A percentile compares a stretch with the other conserved stretches of the same genome.
Evolutionary conservation across 108 stramenopile species (phyloP).

Genomic region (Skeletonema menzelii): DNA sequence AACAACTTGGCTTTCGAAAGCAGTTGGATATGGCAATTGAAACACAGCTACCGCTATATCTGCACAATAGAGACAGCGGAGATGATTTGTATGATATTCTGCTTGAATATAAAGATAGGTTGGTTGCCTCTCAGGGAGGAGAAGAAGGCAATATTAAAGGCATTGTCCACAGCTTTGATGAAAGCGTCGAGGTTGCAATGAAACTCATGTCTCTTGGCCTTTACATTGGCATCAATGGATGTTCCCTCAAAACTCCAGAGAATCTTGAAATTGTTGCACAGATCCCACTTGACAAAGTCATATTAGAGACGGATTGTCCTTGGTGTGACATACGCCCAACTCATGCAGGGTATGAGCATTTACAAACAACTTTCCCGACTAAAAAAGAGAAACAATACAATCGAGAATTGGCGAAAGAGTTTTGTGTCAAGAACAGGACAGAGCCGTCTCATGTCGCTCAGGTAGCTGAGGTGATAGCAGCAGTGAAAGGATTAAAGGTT

Average conservation of each 20-base stretch:
- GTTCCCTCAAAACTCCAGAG: conserved; percentile 90
- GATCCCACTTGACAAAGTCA: conserved; percentile 79
- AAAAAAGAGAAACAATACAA: conserved; percentile 82
- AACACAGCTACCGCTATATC: conserved; percentile 83
- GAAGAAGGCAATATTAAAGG: conserved; percentile 36
- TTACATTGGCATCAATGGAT: conserved; percentile 96
- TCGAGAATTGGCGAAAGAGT: conserved; percentile 41
- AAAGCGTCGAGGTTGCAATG: conserved; percentile 76
- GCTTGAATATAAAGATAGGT: conserved; percentile 47
- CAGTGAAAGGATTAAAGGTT: conserved; percentile 59
- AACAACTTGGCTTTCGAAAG: conserved; percentile 73
- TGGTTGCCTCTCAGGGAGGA: conserved; percentile 2
- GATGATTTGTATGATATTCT: conserved; percentile 77
- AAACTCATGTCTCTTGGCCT: conserved; percentile 80
- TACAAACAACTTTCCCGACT: conserved; percentile 66
- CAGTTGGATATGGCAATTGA: conserved; percentile 75
- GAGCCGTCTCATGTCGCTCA: conserved; percentile 90
- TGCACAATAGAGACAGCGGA: conserved; percentile 92
- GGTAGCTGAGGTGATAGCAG: conserved; percentile 86
- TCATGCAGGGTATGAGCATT: conserved; percentile 71
- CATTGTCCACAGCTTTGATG: conserved; percentile 92
- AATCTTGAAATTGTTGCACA: conserved; percentile 75
- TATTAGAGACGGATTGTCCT: conserved; percentile 98
- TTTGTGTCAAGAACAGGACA: conserved; percentile 83
- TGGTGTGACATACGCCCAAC: conserved; percentile 88